phyloP scores from a whole-genome alignment of 1,284 basidiomycete genomes.

The Ustilago sp. region DNA sequence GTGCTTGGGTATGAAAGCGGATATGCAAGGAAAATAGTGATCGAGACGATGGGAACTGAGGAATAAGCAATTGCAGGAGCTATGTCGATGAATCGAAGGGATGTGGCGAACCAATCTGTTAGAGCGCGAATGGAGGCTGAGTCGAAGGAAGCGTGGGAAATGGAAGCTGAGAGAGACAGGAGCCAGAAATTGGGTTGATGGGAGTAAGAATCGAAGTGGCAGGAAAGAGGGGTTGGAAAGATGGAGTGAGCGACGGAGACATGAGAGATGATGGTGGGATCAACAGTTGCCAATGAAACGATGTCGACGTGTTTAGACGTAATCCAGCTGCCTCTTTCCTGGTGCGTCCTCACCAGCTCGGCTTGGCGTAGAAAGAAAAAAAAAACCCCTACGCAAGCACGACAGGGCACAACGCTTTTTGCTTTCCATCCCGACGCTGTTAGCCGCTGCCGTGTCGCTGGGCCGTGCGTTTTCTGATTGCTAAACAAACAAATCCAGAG shows the following conservation, averaged over 20 bases:
- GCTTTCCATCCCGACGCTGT: background rate
- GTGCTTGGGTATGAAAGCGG: background rate
- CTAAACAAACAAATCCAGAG: background rate
- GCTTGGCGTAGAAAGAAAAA: too few relatives aligned
- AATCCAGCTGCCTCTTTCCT: background rate
- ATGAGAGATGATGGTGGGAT: conserved; percentile 4
- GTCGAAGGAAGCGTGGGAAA: background rate
- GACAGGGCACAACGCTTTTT: background rate
- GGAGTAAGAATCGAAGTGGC: background rate
- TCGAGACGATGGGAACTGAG: background rate
- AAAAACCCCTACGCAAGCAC: too few relatives aligned
- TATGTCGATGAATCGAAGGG: background rate
- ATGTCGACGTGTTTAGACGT: conserved; percentile 12
- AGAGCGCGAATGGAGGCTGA: background rate
- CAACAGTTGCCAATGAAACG: background rate
- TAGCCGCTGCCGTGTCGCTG: background rate
- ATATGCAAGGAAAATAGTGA: background rate
- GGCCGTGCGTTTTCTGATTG: background rate
- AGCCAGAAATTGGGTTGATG: background rate
- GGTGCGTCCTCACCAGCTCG: background rate
- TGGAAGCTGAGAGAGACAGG: background rate
- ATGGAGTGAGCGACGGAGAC: background rate
- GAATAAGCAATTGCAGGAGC: conserved; percentile 4
- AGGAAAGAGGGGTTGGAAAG: too few relatives aligned
- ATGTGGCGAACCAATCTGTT: background rate